phyloP scores from a whole-genome alignment of 352 stramenopile species.

The Globisporangium orthogonon region DNA sequence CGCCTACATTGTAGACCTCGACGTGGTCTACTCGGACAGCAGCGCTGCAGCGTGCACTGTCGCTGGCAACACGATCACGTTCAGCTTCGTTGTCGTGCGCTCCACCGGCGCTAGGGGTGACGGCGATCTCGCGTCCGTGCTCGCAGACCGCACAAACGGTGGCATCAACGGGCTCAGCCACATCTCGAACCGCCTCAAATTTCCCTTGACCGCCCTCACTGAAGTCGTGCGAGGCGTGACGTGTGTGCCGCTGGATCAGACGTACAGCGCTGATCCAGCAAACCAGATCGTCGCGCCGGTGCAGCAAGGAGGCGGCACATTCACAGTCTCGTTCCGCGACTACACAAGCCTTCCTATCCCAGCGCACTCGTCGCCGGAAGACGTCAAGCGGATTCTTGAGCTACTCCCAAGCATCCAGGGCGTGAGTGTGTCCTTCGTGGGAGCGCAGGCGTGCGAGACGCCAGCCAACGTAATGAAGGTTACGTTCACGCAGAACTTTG shows the following conservation, averaged over 20 bases:
- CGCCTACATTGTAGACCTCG: slow-evolving; percentile 54
- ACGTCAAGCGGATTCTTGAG: slow-evolving; percentile 31
- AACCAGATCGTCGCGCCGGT: slow-evolving; percentile 40
- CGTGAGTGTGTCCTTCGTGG: slow-evolving; percentile 44
- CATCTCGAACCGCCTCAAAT: slow-evolving; percentile 56
- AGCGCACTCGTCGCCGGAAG: slow-evolving; percentile 24
- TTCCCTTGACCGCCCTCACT: slow-evolving; percentile 38
- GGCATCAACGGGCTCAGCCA: slow-evolving; percentile 42
- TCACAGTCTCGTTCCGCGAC: slow-evolving; percentile 60
- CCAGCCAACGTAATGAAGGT: slow-evolving; percentile 57
- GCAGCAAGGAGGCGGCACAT: slow-evolving; percentile 34
- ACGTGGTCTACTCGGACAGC: slow-evolving; percentile 33
- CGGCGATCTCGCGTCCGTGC: slow-evolving; percentile 42
- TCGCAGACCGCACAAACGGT: slow-evolving; percentile 46
- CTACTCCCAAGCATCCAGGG: slow-evolving; percentile 48
- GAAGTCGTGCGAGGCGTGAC: slow-evolving; percentile 41
- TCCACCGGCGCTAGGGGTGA: slow-evolving; percentile 31
- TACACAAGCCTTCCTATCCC: slow-evolving; percentile 55
- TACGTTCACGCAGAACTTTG: slow-evolving; percentile 80
- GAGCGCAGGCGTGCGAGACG: slow-evolving; percentile 52
- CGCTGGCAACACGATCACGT: slow-evolving; percentile 44
- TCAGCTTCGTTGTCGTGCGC: slow-evolving; percentile 58
- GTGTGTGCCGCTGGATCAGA: slow-evolving; percentile 49
- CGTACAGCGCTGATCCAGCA: slow-evolving; percentile 27
- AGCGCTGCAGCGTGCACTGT: slow-evolving; percentile 36